phyloP scores from a whole-genome alignment of 177 flowering plant genomes.

The Tripterygium wilfordii region DNA sequence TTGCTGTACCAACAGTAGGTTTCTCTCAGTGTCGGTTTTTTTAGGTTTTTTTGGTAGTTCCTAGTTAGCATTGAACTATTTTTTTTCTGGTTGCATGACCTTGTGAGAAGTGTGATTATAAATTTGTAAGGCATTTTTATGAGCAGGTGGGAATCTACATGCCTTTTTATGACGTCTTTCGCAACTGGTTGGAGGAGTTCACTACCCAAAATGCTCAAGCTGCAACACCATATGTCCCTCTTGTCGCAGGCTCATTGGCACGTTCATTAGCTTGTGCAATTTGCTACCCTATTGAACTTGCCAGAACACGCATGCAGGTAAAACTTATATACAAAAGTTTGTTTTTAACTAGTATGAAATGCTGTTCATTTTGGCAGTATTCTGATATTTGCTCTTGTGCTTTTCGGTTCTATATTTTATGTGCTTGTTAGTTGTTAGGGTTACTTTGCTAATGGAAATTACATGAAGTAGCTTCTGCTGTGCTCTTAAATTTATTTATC shows the following conservation, averaged over 20 bases:
- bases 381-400: too few relatives aligned
- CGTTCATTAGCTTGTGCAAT: slow-evolving; percentile 42
- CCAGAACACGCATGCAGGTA: slow-evolving; percentile 58
- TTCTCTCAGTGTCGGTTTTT: neutral
- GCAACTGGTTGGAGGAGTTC: slow-evolving; percentile 32
- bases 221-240: slow-evolving; percentile 33
- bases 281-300: slow-evolving; percentile 54
- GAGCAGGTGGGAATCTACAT: slow-evolving; percentile 49
- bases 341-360: too few relatives aligned
- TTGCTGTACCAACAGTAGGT: slow-evolving; percentile 45
- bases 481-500: too few relatives aligned
- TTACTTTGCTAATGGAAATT: too few relatives aligned
- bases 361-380: too few relatives aligned
- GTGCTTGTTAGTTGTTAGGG: too few relatives aligned
- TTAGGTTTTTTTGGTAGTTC: neutral
- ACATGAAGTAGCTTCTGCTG: too few relatives aligned
- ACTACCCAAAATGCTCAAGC: slow-evolving; percentile 20
- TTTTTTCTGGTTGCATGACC: too few relatives aligned
- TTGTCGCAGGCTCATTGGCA: slow-evolving; percentile 42
- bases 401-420: too few relatives aligned
- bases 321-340: neutral
- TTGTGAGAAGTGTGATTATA: too few relatives aligned
- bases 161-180: slow-evolving; percentile 45
- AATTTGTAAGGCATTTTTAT: neutral
- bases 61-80: neutral